phyloP scores from a whole-genome alignment of 2,329 filamentous ascomycete species.

The Aspergillus fumigatiaffinis region DNA sequence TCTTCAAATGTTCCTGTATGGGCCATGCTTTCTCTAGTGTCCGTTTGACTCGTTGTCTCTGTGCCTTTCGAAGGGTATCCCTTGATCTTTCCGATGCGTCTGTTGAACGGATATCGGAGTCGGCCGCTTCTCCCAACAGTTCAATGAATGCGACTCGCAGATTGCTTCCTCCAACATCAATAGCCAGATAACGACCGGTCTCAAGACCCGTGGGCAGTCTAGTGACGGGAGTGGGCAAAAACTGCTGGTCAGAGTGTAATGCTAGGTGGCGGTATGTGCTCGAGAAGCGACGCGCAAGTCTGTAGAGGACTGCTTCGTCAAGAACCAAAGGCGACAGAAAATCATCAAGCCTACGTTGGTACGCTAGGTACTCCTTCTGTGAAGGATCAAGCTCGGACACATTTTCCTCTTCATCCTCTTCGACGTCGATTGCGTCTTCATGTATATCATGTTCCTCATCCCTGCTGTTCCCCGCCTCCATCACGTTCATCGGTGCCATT shows the following conservation, averaged over 20 bases:
- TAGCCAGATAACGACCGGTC: slow-evolving; percentile 52
- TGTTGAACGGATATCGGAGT: slow-evolving; percentile 29
- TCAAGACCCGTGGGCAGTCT: slow-evolving; percentile 49
- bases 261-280: slow-evolving; percentile 43
- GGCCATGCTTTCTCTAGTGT: slow-evolving; percentile 52
- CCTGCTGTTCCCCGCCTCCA: slow-evolving; percentile 20
- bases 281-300: slow-evolving; percentile 44
- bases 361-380: slow-evolving; percentile 26
- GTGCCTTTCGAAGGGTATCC: slow-evolving; percentile 44
- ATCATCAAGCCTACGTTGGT: slow-evolving; percentile 35
- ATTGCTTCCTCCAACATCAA: slow-evolving; percentile 56
- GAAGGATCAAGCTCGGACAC: slow-evolving; percentile 25
- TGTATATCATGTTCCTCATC: slow-evolving; percentile 28
- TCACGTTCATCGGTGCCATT: slow-evolving; percentile 25
- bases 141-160: slow-evolving; percentile 56
- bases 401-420: slow-evolving; percentile 34
- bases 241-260: slow-evolving; percentile 44
- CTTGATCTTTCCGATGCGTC: slow-evolving; percentile 37
- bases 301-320: slow-evolving; percentile 42
- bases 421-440: slow-evolving; percentile 28
- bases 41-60: slow-evolving; percentile 43
- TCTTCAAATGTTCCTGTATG: slow-evolving; percentile 53
- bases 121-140: slow-evolving; percentile 42
- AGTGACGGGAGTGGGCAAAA: slow-evolving; percentile 46
- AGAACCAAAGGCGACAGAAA: slow-evolving; percentile 40